Percentiles rank a stretch among this genome's conserved stretches.
Conservation (phyloP, 352 stramenopile species). For the Phytophthora sansomeana region DNA sequence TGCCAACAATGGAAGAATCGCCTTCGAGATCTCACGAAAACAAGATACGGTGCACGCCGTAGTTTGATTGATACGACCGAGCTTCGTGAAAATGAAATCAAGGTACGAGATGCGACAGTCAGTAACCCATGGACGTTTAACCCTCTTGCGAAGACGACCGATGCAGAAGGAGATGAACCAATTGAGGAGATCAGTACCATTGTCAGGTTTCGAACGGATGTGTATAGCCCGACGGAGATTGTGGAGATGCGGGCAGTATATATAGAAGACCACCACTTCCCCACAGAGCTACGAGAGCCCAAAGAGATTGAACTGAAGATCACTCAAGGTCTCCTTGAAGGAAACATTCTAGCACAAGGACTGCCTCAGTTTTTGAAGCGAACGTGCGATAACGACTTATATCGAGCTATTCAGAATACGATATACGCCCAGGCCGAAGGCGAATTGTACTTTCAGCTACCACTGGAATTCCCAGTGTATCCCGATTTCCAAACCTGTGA, state of each 20-base stretch:
- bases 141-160: too few species aligned
- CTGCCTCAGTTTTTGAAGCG: slow-evolving; percentile 5
- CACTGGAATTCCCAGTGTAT: slow-evolving; percentile 1
- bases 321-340: slow-evolving; percentile 5
- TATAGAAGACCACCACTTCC: slow-evolving; percentile 1
- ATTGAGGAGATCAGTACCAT: too few species aligned
- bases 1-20: too few species aligned
- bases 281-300: neutral
- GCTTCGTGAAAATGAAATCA: too few species aligned
- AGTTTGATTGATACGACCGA: too few species aligned
- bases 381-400: neutral
- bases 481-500: slow-evolving; percentile 13
- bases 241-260: neutral
- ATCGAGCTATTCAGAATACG: slow-evolving; percentile 9
- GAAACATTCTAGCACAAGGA: slow-evolving; percentile 2
- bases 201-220: too few species aligned
- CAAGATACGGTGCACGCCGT: too few species aligned
- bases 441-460: neutral
- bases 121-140: too few species aligned
- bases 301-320: slow-evolving; percentile 1
- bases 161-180: too few species aligned
- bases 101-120: too few species aligned
- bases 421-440: slow-evolving; percentile 10
- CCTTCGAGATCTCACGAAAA: too few species aligned
- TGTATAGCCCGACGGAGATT: too few species aligned